Evolutionary conservation across 495 filamentous ascomycete genomes (phyloP).

Genomic region (Aspergillus coremiiformis): DNA sequence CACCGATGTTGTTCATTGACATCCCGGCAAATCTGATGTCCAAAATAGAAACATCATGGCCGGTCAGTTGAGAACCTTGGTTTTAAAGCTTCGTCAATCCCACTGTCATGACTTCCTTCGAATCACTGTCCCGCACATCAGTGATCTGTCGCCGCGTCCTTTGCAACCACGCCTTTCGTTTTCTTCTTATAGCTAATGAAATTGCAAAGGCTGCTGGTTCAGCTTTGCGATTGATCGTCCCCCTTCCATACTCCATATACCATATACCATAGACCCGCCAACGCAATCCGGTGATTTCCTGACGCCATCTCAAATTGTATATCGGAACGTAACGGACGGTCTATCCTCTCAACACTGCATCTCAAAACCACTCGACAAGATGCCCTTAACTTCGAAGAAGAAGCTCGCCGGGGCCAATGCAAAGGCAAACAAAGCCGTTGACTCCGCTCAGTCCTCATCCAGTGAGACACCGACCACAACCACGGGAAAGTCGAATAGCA

Average conservation of each 20-base stretch:
- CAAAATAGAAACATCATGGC: slow-evolving; percentile 24
- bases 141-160: slow-evolving; percentile 16
- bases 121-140: slow-evolving; percentile 10
- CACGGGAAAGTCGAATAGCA: slow-evolving; percentile 55
- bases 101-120: slow-evolving; percentile 20
- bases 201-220: slow-evolving; percentile 26
- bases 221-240: slow-evolving; percentile 21
- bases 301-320: background rate
- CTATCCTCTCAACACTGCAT: background rate
- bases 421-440: slow-evolving; percentile 7
- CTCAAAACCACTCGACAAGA: slow-evolving; percentile 5
- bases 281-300: slow-evolving; percentile 7
- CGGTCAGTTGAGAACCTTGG: slow-evolving; percentile 1
- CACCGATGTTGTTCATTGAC: slow-evolving; percentile 4
- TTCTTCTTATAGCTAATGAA: slow-evolving; percentile 17
- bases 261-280: slow-evolving; percentile 7
- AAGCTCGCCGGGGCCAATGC: slow-evolving; percentile 6
- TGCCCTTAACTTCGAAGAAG: slow-evolving; percentile 19
- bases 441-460: slow-evolving; percentile 14
- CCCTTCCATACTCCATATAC: background rate
- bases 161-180: slow-evolving; percentile 21
- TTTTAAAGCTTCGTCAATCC: slow-evolving; percentile 26
- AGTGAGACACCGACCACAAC: slow-evolving; percentile 14
- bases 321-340: background rate
- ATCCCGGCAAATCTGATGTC: slow-evolving; percentile 11